Conservation (phyloP, 1,139 yeast genomes). For the Zygosaccharomyces sapae region DNA sequence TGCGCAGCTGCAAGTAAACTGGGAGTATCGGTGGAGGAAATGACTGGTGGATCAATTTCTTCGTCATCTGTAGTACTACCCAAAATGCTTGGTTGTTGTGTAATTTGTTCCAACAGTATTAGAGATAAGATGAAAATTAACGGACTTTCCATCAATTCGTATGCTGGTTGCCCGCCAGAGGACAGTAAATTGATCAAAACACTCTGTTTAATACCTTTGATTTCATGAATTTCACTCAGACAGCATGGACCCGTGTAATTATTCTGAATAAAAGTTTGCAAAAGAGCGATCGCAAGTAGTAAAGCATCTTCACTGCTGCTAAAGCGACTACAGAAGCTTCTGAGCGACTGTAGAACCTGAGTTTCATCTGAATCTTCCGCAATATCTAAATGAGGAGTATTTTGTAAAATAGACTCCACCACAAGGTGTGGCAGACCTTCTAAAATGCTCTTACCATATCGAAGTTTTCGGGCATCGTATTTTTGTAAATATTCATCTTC, state of each 20-base stretch:
- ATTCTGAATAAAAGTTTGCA: conserved; percentile 68
- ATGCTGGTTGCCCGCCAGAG: conserved; percentile 60
- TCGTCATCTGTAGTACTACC: conserved; percentile 14
- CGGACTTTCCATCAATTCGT: conserved; percentile 57
- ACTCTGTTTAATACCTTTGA: conserved; percentile 36
- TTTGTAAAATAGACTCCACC: conserved; percentile 15
- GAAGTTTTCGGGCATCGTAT: conserved; percentile 10
- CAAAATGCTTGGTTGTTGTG: conserved; percentile 37
- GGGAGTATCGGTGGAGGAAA: conserved; percentile 24
- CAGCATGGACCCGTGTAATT: conserved; percentile 77
- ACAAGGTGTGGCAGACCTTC: conserved; percentile 27
- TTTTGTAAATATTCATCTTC: conserved; percentile 7
- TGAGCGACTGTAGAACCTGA: conserved; percentile 1
- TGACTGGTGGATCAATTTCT: conserved; percentile 27
- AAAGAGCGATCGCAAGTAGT: conserved; percentile 48
- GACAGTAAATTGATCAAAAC: conserved; percentile 40
- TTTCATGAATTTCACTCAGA: neutral
- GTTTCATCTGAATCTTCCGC: conserved; percentile 2
- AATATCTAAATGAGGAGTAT: neutral
- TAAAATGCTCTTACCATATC: conserved; percentile 20
- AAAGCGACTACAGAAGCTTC: conserved; percentile 5
- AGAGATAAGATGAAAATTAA: conserved; percentile 47
- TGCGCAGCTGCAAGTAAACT: conserved; percentile 44
- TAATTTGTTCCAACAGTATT: conserved; percentile 49
- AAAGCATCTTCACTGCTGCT: conserved; percentile 16